A percentile compares a stretch with the other conserved stretches of the same genome.
Evolutionary conservation across 768 basidiomycete species (phyloP).

Genomic region (Boletus vermiculosoides): DNA sequence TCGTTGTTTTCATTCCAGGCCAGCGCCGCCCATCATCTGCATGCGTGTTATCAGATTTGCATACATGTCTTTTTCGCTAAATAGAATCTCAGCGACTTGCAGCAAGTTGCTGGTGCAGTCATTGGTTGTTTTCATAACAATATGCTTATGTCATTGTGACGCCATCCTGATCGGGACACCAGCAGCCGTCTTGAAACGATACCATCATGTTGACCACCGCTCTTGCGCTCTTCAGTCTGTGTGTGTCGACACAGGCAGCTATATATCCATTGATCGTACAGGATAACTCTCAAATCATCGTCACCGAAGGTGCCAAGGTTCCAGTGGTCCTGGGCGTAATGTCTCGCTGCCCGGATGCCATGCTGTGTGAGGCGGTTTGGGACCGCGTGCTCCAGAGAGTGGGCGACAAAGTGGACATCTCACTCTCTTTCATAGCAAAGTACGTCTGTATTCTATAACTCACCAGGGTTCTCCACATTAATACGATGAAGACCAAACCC

Average conservation of each 20-base stretch:
- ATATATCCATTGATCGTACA: constrained; percentile 23
- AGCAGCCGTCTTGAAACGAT: constrained; percentile 1
- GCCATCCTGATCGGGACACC: constrained; percentile 15
- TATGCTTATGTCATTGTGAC: constrained; percentile 30
- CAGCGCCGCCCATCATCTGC: constrained; percentile 13
- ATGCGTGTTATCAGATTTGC: constrained; percentile 13
- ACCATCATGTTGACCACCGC: constrained; percentile 23
- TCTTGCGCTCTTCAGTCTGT: constrained; percentile 19
- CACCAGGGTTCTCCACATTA: constrained; percentile 9
- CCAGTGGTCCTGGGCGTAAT: constrained; percentile 58
- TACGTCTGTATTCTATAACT: constrained; percentile 37
- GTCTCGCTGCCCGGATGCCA: constrained; percentile 79
- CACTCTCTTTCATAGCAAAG: constrained; percentile 73
- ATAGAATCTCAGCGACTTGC: constrained; percentile 4
- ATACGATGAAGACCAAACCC: constrained; percentile 49
- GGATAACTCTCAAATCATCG: constrained; percentile 9
- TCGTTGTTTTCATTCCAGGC: constrained; percentile 30
- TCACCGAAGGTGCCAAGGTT: constrained; percentile 39
- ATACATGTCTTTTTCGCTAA: constrained; percentile 11
- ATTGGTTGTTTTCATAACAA: neutral
- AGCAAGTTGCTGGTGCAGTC: neutral
- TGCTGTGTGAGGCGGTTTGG: constrained; percentile 77
- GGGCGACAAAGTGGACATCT: constrained; percentile 61
- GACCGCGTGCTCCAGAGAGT: constrained; percentile 67
- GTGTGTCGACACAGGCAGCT: constrained; percentile 12